Evolutionary conservation across 2,329 filamentous ascomycete species (phyloP), one percentile per base, ranked within the genome.

Genomic region (Verticillium longisporum): DNA sequence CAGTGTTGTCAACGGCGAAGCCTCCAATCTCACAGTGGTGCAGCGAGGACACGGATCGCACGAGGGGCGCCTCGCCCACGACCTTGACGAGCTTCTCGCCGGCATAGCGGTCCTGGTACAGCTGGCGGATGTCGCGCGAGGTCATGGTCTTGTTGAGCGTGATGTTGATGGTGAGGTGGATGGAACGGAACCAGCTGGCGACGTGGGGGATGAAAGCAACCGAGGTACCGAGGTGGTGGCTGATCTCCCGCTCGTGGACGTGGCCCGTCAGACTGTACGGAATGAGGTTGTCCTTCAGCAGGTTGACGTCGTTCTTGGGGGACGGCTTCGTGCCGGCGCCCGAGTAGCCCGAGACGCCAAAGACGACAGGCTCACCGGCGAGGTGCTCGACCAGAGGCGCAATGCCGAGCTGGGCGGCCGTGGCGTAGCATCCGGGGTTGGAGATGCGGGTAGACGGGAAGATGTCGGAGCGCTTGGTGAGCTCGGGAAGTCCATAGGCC

Each of bases 131-230:
- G 72, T 98, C 93, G 59, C 95, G 89, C 53, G 91, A 93, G 2
- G 87, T 91, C 90, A 98, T 96, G 63, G 86, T 83, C 75, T 94
- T 84, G 71, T 89, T 89, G 9, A 99, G 82, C 13, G 94, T 94
- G 57, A 98, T 91, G 71, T 87, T 92, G 75, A 98, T 93, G 45
- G 92, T 94, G 76, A 93, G 90, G 72, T 91, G 88, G 68, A 98
- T 98, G 65, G 94, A 94, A 72, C 96, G 89, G 84, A 98, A 98
- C 94, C 92, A 98, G 14, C 89, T 87, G n/a, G 92, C 91, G 21
- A 61, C 64, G 13, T 50, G n/a, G 95, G 6, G 95, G 61, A 95
- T 89, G 73, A 99, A 99, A 6, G 88, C 90, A 11, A 96, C 87
- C 21, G 84, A 78, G 14, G 79, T 82, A 57, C 88, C 90, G 11